Evolutionary conservation across 495 filamentous ascomycete species (phyloP).

Genomic region (Aspergillus nidulans): DNA sequence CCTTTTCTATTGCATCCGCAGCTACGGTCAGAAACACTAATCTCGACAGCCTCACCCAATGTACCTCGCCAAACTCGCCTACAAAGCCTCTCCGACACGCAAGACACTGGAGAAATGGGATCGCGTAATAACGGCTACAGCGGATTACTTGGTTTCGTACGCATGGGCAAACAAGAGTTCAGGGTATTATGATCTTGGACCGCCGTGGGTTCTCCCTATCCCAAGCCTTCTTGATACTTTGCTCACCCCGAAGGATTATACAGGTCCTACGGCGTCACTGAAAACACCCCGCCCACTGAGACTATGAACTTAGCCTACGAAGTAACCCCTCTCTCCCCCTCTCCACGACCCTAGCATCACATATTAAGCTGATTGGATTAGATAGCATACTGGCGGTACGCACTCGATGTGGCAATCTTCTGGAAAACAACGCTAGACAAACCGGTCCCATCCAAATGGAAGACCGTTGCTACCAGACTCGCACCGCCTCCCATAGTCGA

Average conservation of each 20-base stretch:
- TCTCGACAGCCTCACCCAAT: constrained; percentile 11
- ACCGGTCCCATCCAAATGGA: constrained; percentile 6
- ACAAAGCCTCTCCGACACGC: constrained; percentile 11
- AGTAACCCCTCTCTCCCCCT: neutral
- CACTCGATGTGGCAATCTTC: constrained; percentile 3
- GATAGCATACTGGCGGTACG: constrained; percentile 19
- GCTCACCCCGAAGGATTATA: neutral
- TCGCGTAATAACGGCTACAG: constrained; percentile 7
- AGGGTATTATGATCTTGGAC: constrained; percentile 18
- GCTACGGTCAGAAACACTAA: neutral
- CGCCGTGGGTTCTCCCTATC: constrained; percentile 6
- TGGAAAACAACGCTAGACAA: constrained; percentile 10
- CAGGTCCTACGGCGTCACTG: constrained; percentile 16
- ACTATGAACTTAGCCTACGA: constrained; percentile 15
- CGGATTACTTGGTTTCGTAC: constrained; percentile 17
- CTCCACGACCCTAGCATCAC: neutral
- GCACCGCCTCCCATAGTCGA: constrained; percentile 8
- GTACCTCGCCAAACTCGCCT: constrained; percentile 15
- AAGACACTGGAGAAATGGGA: constrained; percentile 13
- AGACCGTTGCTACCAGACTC: constrained; percentile 5
- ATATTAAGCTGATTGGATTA: neutral
- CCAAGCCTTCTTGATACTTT: neutral
- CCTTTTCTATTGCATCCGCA: neutral
- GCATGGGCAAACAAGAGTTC: constrained; percentile 14
- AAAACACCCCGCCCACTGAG: constrained; percentile 14